A percentile compares a stretch with the other conserved stretches of the same genome.
These are phyloP conservation scores for Gossypium gossypioides DNA, from an alignment of 441 rosid genomes.

Conservation along the genomic window DNA sequence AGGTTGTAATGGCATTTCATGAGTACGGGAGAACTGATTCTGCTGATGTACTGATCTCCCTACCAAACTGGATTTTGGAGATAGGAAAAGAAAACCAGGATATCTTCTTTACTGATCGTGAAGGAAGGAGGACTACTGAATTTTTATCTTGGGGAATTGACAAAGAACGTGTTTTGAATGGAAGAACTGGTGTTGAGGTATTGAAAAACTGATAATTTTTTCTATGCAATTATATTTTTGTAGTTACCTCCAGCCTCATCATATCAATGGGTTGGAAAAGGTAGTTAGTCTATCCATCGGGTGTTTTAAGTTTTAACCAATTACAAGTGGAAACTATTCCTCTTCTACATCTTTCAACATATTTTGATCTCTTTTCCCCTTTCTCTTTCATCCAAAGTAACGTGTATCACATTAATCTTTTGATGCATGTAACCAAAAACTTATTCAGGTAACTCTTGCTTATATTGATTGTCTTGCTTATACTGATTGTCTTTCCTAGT, in stretches of 20 bases:
- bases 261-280: background rate
- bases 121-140: slow-evolving; percentile 58
- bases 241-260: background rate
- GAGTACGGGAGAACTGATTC: slow-evolving; percentile 51
- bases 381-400: background rate
- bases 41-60: slow-evolving; percentile 32
- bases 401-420: background rate
- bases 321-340: background rate
- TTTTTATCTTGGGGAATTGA: slow-evolving; percentile 66
- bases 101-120: slow-evolving; percentile 59
- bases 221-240: background rate
- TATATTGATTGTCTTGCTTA: slow-evolving; percentile 8
- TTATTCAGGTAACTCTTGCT: background rate
- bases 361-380: background rate
- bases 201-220: background rate
- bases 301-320: background rate
- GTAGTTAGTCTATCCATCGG: background rate
- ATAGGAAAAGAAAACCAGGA: slow-evolving; percentile 61
- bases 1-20: slow-evolving; percentile 78
- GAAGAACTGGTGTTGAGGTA: slow-evolving; percentile 75
- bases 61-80: slow-evolving; percentile 67
- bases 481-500: slow-evolving; percentile 9
- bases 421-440: background rate
- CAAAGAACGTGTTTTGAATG: slow-evolving; percentile 57
- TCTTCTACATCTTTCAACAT: background rate